Base-by-base conservation (phyloP, 345 rosid genomes). In the Euphorbia lathyris region DNA sequence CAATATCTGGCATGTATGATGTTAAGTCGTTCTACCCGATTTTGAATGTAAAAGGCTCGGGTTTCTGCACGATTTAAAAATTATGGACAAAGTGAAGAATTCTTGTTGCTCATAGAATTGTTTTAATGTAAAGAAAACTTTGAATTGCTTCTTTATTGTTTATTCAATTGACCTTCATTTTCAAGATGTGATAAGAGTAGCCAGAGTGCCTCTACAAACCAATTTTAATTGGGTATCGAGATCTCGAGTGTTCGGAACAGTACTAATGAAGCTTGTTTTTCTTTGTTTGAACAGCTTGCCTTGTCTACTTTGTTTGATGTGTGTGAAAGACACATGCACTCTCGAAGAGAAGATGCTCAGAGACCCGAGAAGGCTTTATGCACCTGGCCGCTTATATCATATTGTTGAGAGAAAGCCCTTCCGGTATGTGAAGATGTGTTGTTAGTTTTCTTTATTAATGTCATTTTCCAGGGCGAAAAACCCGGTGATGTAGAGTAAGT, bases 331-430 rank as follows among this genome's bases (percentile, higher is more conserved):
- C 73, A 95, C 99, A 19, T 95, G 87, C 86, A 94, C 90, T 48
- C 70, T 87, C 19, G 90, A 91, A 77, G 96, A 90, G 75, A 85
- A 84, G 72, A 83, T 70, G 85, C 97, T 95, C 30, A 88, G 84
- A 78, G 97, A 95, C 79, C 78, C 97, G 0, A 86, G 97, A 80
- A 81, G 97, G 66, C 82, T 94, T 40, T 95, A 95, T 72, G 93
- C 97, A 59, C 99, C 99, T 34, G 97, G 97, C 69, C 89, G 99
- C 70, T 80, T 91, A 27, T 95, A 95, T 77, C 99, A 95, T 80
- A 87, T 95, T 42, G 87, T 95, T 1, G 97, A 83, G 81, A 88
- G 99, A 69, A 91, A 77, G 77, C 96, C 92, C 53, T 73, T 86
- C 50, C 85, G 97, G 99, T 95, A 83, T 69, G 27, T 17, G 45